These are phyloP conservation scores for Xylona heveae DNA, from an alignment of 495 filamentous ascomycete species.

Conservation along the genomic window DNA sequence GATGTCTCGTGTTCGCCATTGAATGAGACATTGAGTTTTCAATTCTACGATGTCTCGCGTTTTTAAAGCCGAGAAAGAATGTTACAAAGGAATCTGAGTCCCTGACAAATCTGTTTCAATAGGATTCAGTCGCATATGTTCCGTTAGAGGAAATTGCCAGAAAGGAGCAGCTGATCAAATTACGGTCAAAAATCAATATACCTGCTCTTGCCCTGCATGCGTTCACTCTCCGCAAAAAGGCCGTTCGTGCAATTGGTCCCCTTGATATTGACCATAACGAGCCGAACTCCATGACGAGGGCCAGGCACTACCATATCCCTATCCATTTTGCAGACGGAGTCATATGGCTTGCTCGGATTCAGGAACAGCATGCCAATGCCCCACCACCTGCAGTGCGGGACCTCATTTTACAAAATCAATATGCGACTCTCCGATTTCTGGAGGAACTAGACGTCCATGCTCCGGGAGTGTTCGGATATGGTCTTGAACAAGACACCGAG, in stretches of 20 bases:
- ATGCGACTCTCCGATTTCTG: slow-evolving; percentile 17
- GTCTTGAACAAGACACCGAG: slow-evolving; percentile 8
- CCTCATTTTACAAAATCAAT: slow-evolving; percentile 16
- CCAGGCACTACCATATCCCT: slow-evolving; percentile 13
- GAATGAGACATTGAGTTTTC: too few species aligned
- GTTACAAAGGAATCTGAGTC: too few species aligned
- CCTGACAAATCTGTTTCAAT: too few species aligned
- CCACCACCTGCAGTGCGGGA: slow-evolving; percentile 6
- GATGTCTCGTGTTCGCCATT: not conserved
- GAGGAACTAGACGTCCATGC: slow-evolving; percentile 15
- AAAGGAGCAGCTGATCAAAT: slow-evolving; percentile 10
- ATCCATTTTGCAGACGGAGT: slow-evolving; percentile 13
- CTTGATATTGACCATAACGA: too few species aligned
- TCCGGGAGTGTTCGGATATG: slow-evolving; percentile 8
- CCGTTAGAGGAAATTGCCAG: slow-evolving; percentile 11
- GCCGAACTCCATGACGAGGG: slow-evolving; percentile 7
- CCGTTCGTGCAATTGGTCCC: not conserved
- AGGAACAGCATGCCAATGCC: slow-evolving; percentile 3
- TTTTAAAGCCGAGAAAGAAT: too few species aligned
- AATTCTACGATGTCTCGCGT: too few species aligned
- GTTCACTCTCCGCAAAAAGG: not conserved
- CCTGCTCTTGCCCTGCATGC: not conserved
- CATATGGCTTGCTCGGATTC: slow-evolving; percentile 14
- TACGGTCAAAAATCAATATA: slow-evolving; percentile 14
- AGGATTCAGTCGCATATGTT: slow-evolving; percentile 14